Percentiles rank a stretch among this genome's conserved stretches.
Evolutionary conservation across 306 rosid genomes (phyloP).

Genomic region (Cucumis melo): DNA sequence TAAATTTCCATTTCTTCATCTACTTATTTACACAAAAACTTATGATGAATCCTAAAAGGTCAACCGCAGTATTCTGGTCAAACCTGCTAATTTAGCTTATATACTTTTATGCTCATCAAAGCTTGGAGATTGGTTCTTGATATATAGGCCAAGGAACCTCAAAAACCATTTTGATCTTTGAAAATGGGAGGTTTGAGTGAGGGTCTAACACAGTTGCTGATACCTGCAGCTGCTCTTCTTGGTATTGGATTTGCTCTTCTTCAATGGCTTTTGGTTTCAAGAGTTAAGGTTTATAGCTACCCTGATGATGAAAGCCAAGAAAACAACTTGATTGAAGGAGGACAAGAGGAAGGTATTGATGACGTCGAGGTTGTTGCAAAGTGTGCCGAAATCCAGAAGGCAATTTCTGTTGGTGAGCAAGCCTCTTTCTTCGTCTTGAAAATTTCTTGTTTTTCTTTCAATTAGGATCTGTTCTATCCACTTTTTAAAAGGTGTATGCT

Average conservation of each 20-base stretch:
- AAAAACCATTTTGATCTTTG: not conserved
- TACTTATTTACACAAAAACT: not conserved
- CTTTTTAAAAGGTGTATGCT: not conserved
- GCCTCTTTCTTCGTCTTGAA: not conserved
- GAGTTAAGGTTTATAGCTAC: conserved; percentile 28
- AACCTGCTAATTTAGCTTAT: not conserved
- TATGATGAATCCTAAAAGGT: not conserved
- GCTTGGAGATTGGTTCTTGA: not conserved
- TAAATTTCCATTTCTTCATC: not conserved
- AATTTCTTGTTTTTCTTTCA: not conserved
- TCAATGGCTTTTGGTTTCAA: conserved; percentile 55
- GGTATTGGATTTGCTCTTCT: conserved; percentile 51
- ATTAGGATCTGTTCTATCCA: not conserved
- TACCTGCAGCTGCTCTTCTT: conserved; percentile 41
- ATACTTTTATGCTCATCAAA: not conserved
- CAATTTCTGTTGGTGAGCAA: conserved; percentile 46
- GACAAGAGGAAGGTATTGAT: conserved; percentile 36
- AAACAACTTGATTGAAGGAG: conserved; percentile 30
- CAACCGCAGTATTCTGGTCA: not conserved
- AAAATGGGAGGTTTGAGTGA: conserved; percentile 45
- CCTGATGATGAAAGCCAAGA: conserved; percentile 13
- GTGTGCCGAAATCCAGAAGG: conserved; percentile 56
- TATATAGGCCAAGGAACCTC: not conserved
- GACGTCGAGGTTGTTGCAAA: conserved; percentile 29
- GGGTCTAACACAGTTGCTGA: conserved; percentile 37